phyloP scores from a whole-genome alignment of 140 eudicot genomes.

The Flaveria floridana region DNA sequence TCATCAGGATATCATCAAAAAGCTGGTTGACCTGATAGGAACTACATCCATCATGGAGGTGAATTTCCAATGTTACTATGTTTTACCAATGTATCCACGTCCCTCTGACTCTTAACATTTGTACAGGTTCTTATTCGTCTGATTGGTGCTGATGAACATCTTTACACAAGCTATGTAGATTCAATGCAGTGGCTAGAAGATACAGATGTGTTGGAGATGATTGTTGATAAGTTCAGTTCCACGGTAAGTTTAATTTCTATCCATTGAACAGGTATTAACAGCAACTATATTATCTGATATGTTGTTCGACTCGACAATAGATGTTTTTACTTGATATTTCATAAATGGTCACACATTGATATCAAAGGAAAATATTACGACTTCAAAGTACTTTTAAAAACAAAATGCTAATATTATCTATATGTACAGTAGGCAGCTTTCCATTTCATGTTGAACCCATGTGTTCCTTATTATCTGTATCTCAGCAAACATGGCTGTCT shows the following conservation, averaged over 20 bases:
- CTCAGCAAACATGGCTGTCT: conserved; percentile 1
- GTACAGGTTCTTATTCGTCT: conserved; percentile 90
- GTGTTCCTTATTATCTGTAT: neutral
- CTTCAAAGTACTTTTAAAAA: neutral
- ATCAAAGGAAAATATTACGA: neutral
- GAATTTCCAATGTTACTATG: conserved; percentile 13
- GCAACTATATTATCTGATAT: neutral
- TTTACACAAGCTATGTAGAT: conserved; percentile 58
- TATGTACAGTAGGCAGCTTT: neutral
- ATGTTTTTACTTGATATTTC: neutral
- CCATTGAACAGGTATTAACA: neutral
- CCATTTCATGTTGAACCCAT: conserved; percentile 15
- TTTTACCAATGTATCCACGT: neutral
- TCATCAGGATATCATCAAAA: conserved; percentile 79
- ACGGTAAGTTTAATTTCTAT: conserved; percentile 56
- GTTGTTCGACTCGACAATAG: neutral
- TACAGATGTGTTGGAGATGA: conserved; percentile 84
- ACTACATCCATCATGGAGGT: conserved; percentile 99
- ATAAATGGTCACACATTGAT: neutral
- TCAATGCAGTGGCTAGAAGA: conserved; percentile 94
- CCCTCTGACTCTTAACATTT: conserved; percentile 31
- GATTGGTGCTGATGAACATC: conserved; percentile 95
- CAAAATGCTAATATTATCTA: neutral
- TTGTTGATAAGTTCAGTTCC: conserved; percentile 85
- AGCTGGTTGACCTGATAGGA: conserved; percentile 89